Evolutionary conservation across 2,329 filamentous ascomycete genomes (phyloP).

Genomic region (Alternaria arborescens): DNA sequence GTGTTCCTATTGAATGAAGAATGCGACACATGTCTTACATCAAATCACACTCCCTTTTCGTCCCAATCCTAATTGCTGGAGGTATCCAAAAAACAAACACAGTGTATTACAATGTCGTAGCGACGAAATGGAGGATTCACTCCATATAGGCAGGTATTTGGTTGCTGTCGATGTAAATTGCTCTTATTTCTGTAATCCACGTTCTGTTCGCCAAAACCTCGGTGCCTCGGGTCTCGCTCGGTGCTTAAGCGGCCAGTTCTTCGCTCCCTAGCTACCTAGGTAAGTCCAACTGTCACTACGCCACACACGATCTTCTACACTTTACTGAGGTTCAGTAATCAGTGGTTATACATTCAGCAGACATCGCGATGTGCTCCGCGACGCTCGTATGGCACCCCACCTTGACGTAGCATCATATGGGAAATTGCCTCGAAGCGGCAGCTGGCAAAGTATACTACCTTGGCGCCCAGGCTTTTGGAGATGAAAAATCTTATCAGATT

Average conservation of each 20-base stretch:
- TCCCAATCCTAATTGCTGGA: neutral
- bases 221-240: neutral
- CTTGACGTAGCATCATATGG: neutral
- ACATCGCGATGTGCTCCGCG: neutral
- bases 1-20: neutral
- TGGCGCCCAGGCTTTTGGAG: constrained; percentile 19
- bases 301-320: neutral
- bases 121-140: neutral
- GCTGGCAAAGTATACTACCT: constrained; percentile 5
- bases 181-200: neutral
- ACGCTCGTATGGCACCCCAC: constrained; percentile 14
- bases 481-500: constrained; percentile 36
- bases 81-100: neutral
- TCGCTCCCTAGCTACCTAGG: neutral
- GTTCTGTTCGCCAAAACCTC: neutral
- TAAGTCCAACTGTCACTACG: neutral
- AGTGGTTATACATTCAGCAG: neutral
- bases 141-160: neutral
- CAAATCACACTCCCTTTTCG: neutral
- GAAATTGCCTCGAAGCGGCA: constrained; percentile 15
- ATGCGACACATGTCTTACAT: neutral
- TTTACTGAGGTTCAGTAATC: neutral
- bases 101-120: neutral
- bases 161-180: neutral
- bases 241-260: neutral